Evolutionary conservation across 768 basidiomycete genomes (phyloP), one percentile per base, ranked within the genome.

Genomic region (Kwoniella heveanensis): DNA sequence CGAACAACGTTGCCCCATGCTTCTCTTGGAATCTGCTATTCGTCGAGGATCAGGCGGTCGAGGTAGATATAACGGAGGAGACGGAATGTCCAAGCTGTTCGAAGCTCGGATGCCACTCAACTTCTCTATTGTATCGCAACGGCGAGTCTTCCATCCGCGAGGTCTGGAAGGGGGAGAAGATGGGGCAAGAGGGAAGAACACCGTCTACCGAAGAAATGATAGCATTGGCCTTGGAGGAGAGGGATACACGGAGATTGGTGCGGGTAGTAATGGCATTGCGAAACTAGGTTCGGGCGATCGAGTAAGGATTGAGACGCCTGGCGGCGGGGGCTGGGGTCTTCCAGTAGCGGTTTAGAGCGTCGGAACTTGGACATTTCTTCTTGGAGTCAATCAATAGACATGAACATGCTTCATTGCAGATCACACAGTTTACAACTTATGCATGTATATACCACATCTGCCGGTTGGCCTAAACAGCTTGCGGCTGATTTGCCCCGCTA

Each of bases 131-230:
- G 60, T 76, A 17, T 69, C 66, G 2, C 69, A 76, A 39, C 36
- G 74, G 46, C 48, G 74, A 51, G 74, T 76, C 1, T 66, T 73
- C 39, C 60, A 64, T 21, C 74, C 74, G 1, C 67, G 70, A 48
- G 74, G 73, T 46, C 66, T 72, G 71, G 48, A 88, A 90, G 79
- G 85, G 84, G 13, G 74, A 13, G 57, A 67, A 48, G 54, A 64
- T 24, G 73, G 71, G 32, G 49, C 48, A 12, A 47, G 49, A 39
- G 63, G 63, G 15, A 46, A 37, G n/a, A 64, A 56, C 46, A 65
- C 48, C 56, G 62, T 29, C 47, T 55, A 53, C 24, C 51, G 62
- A 37, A 46, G 60, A 55, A 66, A 70, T 56, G 52, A 37, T 10
- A 59, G 54, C 52, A 51, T 65, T 24, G 58, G 54, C 27, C 50